A percentile compares a stretch with the other conserved stretches of the same genome.
These are phyloP conservation scores for Yamadazyma trypodendri DNA, from an alignment of 1,139 yeast species.

Conservation along the genomic window DNA sequence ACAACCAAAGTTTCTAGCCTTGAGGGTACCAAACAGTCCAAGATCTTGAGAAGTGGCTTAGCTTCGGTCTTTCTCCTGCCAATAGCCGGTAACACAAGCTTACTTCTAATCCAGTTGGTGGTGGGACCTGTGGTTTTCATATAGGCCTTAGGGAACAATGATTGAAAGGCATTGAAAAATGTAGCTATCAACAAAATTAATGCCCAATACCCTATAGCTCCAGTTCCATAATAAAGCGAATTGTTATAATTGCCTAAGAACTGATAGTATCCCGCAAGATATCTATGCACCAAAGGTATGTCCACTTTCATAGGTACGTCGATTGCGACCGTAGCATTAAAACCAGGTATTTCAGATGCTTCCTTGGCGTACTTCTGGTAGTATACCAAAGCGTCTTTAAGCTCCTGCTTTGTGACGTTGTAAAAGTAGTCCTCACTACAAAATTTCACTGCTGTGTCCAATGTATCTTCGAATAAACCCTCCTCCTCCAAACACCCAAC, in stretches of 20 bases:
- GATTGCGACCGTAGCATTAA: conserved; percentile 20
- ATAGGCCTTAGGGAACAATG: conserved; percentile 25
- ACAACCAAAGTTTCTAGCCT: conserved; percentile 27
- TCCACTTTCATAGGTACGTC: conserved; percentile 25
- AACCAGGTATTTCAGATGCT: conserved; percentile 20
- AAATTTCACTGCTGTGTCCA: conserved; percentile 1
- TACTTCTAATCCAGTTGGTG: conserved; percentile 25
- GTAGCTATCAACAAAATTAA: conserved; percentile 41
- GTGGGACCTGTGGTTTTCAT: conserved; percentile 23
- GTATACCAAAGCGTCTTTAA: conserved; percentile 17
- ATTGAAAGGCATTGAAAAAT: conserved; percentile 40
- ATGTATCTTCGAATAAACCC: not conserved
- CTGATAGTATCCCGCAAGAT: conserved; percentile 22
- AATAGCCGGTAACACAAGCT: conserved; percentile 33
- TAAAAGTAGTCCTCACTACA: conserved; percentile 15
- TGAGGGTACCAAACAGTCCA: conserved; percentile 29
- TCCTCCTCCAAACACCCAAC: conserved; percentile 12
- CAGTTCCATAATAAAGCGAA: conserved; percentile 50
- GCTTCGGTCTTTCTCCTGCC: conserved; percentile 25
- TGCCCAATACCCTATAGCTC: conserved; percentile 49
- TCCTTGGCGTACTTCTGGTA: conserved; percentile 20
- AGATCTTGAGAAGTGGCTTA: conserved; percentile 17
- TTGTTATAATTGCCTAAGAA: conserved; percentile 36
- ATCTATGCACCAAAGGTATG: conserved; percentile 12
- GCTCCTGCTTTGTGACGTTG: conserved; percentile 17